phyloP scores from a whole-genome alignment of 1,284 basidiomycete genomes.

The Peniophora sp. region DNA sequence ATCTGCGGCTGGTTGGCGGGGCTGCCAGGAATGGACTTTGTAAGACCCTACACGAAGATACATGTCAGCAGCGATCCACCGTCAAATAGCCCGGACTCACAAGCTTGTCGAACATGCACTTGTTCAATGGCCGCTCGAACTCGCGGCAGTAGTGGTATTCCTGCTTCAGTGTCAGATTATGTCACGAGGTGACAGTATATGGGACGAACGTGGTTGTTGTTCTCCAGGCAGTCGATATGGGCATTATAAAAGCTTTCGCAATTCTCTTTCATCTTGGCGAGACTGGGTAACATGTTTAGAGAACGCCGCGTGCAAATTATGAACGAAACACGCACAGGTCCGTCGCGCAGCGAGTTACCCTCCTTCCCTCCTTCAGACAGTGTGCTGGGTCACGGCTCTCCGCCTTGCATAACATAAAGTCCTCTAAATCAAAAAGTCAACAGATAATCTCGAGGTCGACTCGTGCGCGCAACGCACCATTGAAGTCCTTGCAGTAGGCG shows the following conservation, averaged over 20 bases:
- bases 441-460: neutral
- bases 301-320: slow-evolving; percentile 3
- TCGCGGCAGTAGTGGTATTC: slow-evolving; percentile 90
- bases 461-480: slow-evolving; percentile 63
- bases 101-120: slow-evolving; percentile 96
- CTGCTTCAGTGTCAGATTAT: slow-evolving; percentile 29
- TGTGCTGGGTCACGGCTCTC: slow-evolving; percentile 87
- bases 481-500: slow-evolving; percentile 92
- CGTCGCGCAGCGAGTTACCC: slow-evolving; percentile 92
- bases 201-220: slow-evolving; percentile 82
- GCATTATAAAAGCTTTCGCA: slow-evolving; percentile 86
- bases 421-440: slow-evolving; percentile 61
- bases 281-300: slow-evolving; percentile 40
- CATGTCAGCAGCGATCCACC: neutral
- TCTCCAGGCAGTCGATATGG: slow-evolving; percentile 95
- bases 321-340: slow-evolving; percentile 68
- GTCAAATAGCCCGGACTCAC: slow-evolving; percentile 36
- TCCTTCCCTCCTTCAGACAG: slow-evolving; percentile 93
- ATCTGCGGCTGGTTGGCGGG: slow-evolving; percentile 82
- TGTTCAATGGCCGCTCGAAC: slow-evolving; percentile 84
- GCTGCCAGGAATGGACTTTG: slow-evolving; percentile 89
- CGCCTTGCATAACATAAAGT: slow-evolving; percentile 99
- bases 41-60: slow-evolving; percentile 85
- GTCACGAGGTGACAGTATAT: slow-evolving; percentile 6
- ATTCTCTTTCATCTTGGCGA: slow-evolving; percentile 89